Conservation (phyloP, 306 rosid species). For the Acacia confusa region DNA sequence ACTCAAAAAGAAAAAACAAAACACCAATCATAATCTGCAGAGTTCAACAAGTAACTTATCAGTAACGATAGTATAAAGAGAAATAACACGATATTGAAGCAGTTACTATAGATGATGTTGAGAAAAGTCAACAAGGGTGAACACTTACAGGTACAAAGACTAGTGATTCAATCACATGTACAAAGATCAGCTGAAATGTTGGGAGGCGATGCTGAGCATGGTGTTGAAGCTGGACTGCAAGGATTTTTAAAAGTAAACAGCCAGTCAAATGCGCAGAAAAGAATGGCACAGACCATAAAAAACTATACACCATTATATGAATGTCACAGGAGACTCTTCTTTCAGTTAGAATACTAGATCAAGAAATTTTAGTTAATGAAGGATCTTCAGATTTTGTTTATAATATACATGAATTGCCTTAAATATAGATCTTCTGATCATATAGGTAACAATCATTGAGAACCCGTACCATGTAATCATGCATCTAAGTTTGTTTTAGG, state of each 20-base stretch:
- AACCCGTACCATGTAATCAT: slow-evolving; percentile 15
- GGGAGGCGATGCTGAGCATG: slow-evolving; percentile 98
- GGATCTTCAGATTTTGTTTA: neutral
- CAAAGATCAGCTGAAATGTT: slow-evolving; percentile 94
- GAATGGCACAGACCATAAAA: slow-evolving; percentile 19
- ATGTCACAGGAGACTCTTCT: slow-evolving; percentile 29
- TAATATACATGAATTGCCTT: neutral
- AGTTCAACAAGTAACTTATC: slow-evolving; percentile 30
- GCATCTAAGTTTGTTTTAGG: slow-evolving; percentile 10
- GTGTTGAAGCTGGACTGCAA: slow-evolving; percentile 99
- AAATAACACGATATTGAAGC: slow-evolving; percentile 10
- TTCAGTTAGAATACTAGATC: slow-evolving; percentile 23
- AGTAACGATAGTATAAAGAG: slow-evolving; percentile 19
- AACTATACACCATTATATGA: slow-evolving; percentile 17
- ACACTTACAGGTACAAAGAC: slow-evolving; percentile 95
- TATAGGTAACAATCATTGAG: neutral
- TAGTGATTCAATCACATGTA: slow-evolving; percentile 95
- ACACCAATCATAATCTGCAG: slow-evolving; percentile 99
- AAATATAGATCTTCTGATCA: slow-evolving; percentile 13
- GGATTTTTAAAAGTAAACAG: slow-evolving; percentile 34
- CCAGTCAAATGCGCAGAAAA: slow-evolving; percentile 31
- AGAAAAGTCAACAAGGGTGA: slow-evolving; percentile 9
- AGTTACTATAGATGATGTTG: slow-evolving; percentile 12
- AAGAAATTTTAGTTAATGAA: slow-evolving; percentile 17
- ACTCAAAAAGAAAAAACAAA: slow-evolving; percentile 93